Evolutionary conservation across 2,329 filamentous ascomycete species (phyloP).

Genomic region (Geosmithia morbida): DNA sequence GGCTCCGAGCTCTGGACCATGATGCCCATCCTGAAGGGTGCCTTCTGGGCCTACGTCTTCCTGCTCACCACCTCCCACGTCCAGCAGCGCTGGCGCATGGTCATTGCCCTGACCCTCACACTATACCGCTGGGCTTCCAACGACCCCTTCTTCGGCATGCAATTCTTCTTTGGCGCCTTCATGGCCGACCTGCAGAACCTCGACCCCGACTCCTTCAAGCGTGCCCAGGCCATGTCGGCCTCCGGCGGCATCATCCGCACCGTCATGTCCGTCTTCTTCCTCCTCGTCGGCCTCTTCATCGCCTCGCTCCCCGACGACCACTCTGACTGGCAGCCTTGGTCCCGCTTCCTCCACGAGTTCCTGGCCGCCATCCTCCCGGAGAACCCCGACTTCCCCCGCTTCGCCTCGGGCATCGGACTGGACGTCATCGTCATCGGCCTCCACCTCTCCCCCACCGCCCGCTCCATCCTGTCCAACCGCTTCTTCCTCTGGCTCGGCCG

Average conservation of each 20-base stretch:
- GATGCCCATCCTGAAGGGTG: slow-evolving; percentile 36
- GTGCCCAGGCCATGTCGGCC: slow-evolving; percentile 24
- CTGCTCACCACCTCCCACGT: slow-evolving; percentile 35
- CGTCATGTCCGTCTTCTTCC: slow-evolving; percentile 30
- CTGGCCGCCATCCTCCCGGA: slow-evolving; percentile 28
- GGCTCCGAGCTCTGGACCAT: slow-evolving; percentile 46
- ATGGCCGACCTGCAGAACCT: slow-evolving; percentile 43
- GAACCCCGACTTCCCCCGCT: slow-evolving; percentile 29
- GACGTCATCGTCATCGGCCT: slow-evolving; percentile 32
- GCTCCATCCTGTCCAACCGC: slow-evolving; percentile 36
- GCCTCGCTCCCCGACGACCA: slow-evolving; percentile 46
- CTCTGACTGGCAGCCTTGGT: slow-evolving; percentile 39
- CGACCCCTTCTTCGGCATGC: slow-evolving; percentile 33
- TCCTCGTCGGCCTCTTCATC: slow-evolving; percentile 37
- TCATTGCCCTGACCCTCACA: slow-evolving; percentile 29
- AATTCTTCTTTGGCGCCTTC: slow-evolving; percentile 48
- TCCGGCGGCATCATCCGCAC: slow-evolving; percentile 22
- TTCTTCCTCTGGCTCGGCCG: slow-evolving; percentile 47
- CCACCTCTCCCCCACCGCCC: slow-evolving; percentile 34
- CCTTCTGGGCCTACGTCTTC: slow-evolving; percentile 38
- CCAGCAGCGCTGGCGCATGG: slow-evolving; percentile 32
- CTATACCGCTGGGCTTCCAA: slow-evolving; percentile 28
- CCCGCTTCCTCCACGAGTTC: slow-evolving; percentile 24
- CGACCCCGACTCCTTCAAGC: slow-evolving; percentile 22
- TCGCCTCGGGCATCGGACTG: slow-evolving; percentile 20